Evolutionary conservation across 805 yeast species (phyloP).

Genomic region (Candida boidinii): DNA sequence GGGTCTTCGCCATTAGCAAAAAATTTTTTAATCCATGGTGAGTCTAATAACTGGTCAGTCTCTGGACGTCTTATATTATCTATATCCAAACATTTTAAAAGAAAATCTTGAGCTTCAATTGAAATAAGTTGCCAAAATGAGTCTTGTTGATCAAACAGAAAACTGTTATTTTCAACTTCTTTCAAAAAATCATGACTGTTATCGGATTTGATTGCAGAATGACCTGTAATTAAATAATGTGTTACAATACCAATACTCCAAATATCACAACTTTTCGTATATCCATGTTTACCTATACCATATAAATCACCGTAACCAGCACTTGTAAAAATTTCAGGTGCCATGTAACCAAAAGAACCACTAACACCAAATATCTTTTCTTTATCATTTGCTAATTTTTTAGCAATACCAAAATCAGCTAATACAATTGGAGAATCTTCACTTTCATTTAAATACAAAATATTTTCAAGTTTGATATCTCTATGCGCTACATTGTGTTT

Average conservation of each 20-base stretch:
- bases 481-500: slow-evolving; percentile 69
- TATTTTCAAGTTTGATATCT: slow-evolving; percentile 83
- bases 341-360: slow-evolving; percentile 88
- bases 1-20: too few species aligned
- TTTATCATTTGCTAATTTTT: slow-evolving; percentile 29
- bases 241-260: slow-evolving; percentile 89
- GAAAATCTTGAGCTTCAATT: slow-evolving; percentile 62
- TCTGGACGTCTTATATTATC: slow-evolving; percentile 57
- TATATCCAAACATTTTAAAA: slow-evolving; percentile 50
- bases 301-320: slow-evolving; percentile 36
- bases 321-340: slow-evolving; percentile 78
- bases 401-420: slow-evolving; percentile 90
- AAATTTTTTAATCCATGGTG: slow-evolving; percentile 64
- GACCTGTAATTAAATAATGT: slow-evolving; percentile 75
- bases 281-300: slow-evolving; percentile 47
- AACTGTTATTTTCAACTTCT: slow-evolving; percentile 66
- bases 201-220: slow-evolving; percentile 82
- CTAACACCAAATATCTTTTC: neutral
- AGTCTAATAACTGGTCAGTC: slow-evolving; percentile 46
- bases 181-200: slow-evolving; percentile 69
- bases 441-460: slow-evolving; percentile 47
- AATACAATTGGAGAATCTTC: slow-evolving; percentile 58
- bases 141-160: slow-evolving; percentile 82
- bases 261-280: slow-evolving; percentile 88
- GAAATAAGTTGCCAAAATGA: slow-evolving; percentile 85